Evolutionary conservation across 495 filamentous ascomycete genomes (phyloP).

Genomic region (Podospora pseudoanserina): DNA sequence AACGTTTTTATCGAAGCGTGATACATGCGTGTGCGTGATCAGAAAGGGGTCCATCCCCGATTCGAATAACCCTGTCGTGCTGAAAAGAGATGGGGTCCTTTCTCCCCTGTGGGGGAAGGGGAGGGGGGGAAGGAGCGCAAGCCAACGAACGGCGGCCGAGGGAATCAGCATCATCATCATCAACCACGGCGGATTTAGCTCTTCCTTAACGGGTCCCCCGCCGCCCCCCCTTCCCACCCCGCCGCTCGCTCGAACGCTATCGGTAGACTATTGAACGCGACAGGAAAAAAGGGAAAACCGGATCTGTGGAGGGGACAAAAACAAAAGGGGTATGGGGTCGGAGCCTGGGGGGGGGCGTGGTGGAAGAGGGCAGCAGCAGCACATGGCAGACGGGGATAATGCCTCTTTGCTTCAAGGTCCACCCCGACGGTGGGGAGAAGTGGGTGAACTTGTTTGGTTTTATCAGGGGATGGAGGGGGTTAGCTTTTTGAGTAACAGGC

Average conservation of each 20-base stretch:
- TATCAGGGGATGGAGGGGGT: background rate
- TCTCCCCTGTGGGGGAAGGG: conserved; percentile 1
- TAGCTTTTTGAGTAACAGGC: background rate
- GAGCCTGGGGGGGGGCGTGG: too few relatives aligned
- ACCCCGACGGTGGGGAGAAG: background rate
- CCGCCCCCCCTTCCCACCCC: background rate
- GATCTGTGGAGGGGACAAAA: conserved; percentile 2
- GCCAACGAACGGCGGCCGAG: background rate
- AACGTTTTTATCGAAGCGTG: background rate
- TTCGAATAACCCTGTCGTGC: background rate
- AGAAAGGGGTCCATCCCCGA: background rate
- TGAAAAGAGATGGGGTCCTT: conserved; percentile 8
- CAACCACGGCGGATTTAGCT: too few relatives aligned
- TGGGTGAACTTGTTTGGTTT: background rate
- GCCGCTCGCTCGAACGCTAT: background rate
- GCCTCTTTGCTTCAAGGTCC: background rate
- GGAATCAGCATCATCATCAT: too few relatives aligned
- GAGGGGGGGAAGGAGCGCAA: background rate
- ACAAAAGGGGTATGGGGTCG: background rate
- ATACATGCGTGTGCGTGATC: background rate
- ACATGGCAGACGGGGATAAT: conserved; percentile 10
- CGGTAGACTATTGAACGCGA: conserved; percentile 6
- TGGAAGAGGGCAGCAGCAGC: background rate
- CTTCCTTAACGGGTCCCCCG: background rate
- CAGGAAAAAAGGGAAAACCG: background rate